Evolutionary conservation across 805 yeast species (phyloP).

Genomic region (Saccharomycopsis sp.): DNA sequence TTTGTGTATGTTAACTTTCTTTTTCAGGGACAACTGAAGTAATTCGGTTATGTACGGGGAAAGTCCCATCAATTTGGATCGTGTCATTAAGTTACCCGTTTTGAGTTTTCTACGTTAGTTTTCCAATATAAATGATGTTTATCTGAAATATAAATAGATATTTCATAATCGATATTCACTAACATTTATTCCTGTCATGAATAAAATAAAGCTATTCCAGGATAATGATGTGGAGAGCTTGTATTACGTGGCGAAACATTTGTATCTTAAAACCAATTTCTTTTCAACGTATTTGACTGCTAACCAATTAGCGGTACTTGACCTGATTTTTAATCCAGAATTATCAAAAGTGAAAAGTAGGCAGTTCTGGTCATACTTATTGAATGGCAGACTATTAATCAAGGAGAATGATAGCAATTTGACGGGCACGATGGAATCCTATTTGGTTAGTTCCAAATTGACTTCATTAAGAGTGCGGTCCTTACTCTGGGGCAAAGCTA

Average conservation of each 20-base stretch:
- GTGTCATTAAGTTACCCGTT: no score
- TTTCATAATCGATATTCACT: no score
- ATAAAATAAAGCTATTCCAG: conserved; percentile 25
- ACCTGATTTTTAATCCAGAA: conserved; percentile 11
- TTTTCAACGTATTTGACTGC: conserved; percentile 18
- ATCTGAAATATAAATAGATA: no score
- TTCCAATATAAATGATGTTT: no score
- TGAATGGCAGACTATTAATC: conserved; percentile 34
- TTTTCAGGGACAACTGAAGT: no score
- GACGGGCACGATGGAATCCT: background rate
- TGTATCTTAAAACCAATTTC: conserved; percentile 18
- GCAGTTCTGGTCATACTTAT: conserved; percentile 9
- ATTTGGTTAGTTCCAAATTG: conserved; percentile 10
- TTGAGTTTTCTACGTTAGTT: no score
- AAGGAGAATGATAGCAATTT: conserved; percentile 18
- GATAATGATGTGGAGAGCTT: conserved; percentile 25
- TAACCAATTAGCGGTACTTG: conserved; percentile 20
- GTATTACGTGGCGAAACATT: conserved; percentile 23
- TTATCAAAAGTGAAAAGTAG: conserved; percentile 2
- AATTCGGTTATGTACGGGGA: no score
- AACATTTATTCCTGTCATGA: no score
- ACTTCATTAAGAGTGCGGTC: conserved; percentile 15
- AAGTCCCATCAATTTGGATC: no score
- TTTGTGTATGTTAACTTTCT: no score
- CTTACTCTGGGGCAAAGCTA: conserved; percentile 21